phyloP scores from a whole-genome alignment of 2,329 filamentous ascomycete species.

The Aspergillus ochraceoroseus region DNA sequence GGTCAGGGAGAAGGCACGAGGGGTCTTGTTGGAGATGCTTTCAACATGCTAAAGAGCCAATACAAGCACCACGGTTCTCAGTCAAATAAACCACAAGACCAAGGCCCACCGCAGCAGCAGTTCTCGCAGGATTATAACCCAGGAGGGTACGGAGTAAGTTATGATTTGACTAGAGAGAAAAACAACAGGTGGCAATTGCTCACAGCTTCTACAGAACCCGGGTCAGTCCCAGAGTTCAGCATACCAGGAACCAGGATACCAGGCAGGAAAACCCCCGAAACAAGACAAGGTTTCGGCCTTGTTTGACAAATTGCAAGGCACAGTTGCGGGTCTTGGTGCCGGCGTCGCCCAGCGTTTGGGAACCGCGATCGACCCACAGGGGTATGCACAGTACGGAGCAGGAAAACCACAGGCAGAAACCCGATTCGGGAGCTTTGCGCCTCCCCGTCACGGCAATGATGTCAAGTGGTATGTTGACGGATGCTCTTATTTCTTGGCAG shows the following conservation, averaged over 20 bases:
- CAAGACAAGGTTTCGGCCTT: constrained; percentile 43
- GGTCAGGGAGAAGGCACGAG: constrained; percentile 41
- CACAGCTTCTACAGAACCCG: constrained; percentile 21
- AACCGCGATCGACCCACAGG: constrained; percentile 46
- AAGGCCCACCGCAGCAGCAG: no score
- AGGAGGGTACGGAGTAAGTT: constrained; percentile 24
- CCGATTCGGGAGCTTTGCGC: constrained; percentile 63
- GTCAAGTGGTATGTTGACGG: constrained; percentile 87
- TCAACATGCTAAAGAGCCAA: constrained; percentile 41
- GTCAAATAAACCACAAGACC: constrained; percentile 10
- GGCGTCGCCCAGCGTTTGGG: constrained; percentile 50
- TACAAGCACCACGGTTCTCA: not conserved
- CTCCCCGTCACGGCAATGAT: constrained; percentile 64
- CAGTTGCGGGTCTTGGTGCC: constrained; percentile 48
- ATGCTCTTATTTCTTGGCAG: constrained; percentile 78
- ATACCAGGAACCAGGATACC: constrained; percentile 23
- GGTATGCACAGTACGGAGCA: constrained; percentile 43
- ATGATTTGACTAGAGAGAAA: not conserved
- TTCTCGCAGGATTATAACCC: no score
- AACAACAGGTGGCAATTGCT: constrained; percentile 1
- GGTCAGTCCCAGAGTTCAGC: constrained; percentile 25
- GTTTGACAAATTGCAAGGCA: constrained; percentile 53
- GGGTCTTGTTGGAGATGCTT: constrained; percentile 51
- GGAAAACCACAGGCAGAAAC: constrained; percentile 44
- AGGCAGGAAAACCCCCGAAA: constrained; percentile 30